Conservation (phyloP, 805 yeast species). For the Lipomyces yamadae region DNA sequence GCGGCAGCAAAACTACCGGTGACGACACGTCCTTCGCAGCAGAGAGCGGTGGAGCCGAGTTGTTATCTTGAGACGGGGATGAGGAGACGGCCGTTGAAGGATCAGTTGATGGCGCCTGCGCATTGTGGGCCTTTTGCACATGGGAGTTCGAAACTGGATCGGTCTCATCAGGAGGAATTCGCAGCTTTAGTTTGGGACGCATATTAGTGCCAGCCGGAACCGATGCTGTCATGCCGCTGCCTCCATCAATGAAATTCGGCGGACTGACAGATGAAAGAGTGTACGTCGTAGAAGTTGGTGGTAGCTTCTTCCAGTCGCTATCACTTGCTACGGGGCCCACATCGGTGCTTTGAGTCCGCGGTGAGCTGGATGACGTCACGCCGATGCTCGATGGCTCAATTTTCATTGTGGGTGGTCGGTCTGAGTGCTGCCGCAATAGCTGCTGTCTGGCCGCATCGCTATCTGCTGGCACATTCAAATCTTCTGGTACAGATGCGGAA, state of each 20-base stretch:
- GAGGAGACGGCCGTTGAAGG: slow-evolving; percentile 29
- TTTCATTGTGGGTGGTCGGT: slow-evolving; percentile 3
- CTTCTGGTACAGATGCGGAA: slow-evolving; percentile 1
- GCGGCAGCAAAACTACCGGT: slow-evolving; percentile 43
- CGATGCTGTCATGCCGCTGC: slow-evolving; percentile 14
- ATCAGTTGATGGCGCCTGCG: slow-evolving; percentile 18
- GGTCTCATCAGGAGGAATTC: slow-evolving; percentile 44
- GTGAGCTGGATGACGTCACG: background rate
- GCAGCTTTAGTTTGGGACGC: slow-evolving; percentile 49
- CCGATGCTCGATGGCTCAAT: background rate
- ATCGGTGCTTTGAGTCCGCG: slow-evolving; percentile 6
- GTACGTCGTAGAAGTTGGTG: background rate
- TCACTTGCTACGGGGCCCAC: background rate
- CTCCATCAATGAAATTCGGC: slow-evolving; percentile 7
- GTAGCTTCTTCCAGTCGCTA: background rate
- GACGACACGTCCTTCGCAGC: slow-evolving; percentile 41
- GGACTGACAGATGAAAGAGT: slow-evolving; percentile 15
- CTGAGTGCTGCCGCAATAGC: slow-evolving; percentile 18
- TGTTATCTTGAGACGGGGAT: slow-evolving; percentile 23
- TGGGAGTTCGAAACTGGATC: slow-evolving; percentile 14
- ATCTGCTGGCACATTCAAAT: background rate
- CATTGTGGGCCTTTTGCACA: slow-evolving; percentile 11
- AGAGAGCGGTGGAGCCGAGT: slow-evolving; percentile 27
- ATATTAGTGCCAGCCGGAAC: slow-evolving; percentile 13
- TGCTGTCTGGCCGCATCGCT: background rate